Base-by-base conservation (phyloP, 2,329 filamentous ascomycete species). In the Xylaria sp. region DNA sequence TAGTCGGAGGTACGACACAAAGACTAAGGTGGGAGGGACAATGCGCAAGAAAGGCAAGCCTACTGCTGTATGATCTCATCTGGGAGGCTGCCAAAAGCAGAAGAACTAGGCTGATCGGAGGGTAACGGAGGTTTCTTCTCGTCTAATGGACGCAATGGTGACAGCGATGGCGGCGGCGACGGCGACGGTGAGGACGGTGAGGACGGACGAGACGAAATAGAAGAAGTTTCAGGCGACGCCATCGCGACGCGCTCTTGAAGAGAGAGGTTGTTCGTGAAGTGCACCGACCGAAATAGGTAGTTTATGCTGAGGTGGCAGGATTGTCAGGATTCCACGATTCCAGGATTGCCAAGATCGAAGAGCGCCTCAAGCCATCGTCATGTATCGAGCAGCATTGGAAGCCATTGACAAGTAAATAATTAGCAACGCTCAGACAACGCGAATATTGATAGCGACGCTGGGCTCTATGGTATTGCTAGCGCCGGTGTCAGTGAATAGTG, bases 41-140 rank as follows among this genome's bases (percentile, higher is more conserved):
- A 28, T 26, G 42, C 20, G 23, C 40, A 49, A 48, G 48, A 61
- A 57, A 46, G 38, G 23, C 23, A 63, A 51, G 67, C 72, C 79
- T 80, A 92, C 90, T 91, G 88, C 76, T 90, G 82, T 73, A 92
- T 90, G 67, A 92, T 92, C 78, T 92, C 89, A 78, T 90, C 87
- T 6, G 90, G 90, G 11, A 92, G 82, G 54, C 81, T 83, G 42
- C 86, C 82, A 73, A 91, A 88, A 40, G 85, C 83, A 36, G 81
- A 77, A 20, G 73, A 71, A 31, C 69, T 54, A 9, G 46, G 53
- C n/a, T 44, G 62, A 28, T 38, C 42, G 58, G 65, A 28, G 6
- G 65, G 36, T 53, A 62, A 53, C 23, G 61, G 62, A 40, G 63
- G 59, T 63, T 75, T 76, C 48, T 75, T 76, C 48, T 72, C 63